Percentiles rank a stretch among this genome's conserved stretches.
phyloP scores from a whole-genome alignment of 208 protist species.

The Leishmania lainsoni region DNA sequence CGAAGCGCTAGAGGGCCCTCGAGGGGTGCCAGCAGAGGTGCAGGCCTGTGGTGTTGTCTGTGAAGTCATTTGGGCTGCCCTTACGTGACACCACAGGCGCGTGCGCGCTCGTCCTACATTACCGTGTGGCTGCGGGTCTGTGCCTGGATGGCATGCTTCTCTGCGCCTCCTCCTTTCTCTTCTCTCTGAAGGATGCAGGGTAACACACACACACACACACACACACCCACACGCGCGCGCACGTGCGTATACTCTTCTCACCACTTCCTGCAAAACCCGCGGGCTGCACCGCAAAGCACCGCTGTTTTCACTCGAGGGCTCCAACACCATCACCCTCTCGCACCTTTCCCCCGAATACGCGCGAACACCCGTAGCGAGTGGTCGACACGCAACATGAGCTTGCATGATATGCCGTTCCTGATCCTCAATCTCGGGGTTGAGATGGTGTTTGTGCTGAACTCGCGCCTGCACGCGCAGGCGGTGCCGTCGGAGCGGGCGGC shows the following conservation, averaged over 20 bases:
- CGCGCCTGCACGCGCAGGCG: conserved; percentile 84
- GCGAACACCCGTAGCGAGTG: neutral
- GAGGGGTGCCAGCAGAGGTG: neutral
- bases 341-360: neutral
- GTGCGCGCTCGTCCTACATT: neutral
- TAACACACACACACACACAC: neutral
- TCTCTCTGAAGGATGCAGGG: neutral
- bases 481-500: conserved; percentile 53
- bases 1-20: neutral
- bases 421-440: conserved; percentile 92
- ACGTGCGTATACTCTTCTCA: neutral
- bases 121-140: neutral
- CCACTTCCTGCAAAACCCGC: neutral
- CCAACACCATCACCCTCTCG: neutral
- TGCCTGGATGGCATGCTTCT: neutral
- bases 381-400: conserved; percentile 49
- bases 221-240: neutral
- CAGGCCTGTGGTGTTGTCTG: neutral
- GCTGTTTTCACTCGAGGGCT: neutral
- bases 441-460: conserved; percentile 93
- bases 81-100: neutral
- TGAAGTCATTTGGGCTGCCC: neutral
- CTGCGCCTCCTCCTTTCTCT: conserved; percentile 13
- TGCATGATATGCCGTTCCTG: conserved; percentile 83
- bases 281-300: neutral